A percentile compares a stretch with the other conserved stretches of the same genome.
Evolutionary conservation across 352 stramenopile genomes (phyloP).

Genomic region (Globisporangium acanthophoron): DNA sequence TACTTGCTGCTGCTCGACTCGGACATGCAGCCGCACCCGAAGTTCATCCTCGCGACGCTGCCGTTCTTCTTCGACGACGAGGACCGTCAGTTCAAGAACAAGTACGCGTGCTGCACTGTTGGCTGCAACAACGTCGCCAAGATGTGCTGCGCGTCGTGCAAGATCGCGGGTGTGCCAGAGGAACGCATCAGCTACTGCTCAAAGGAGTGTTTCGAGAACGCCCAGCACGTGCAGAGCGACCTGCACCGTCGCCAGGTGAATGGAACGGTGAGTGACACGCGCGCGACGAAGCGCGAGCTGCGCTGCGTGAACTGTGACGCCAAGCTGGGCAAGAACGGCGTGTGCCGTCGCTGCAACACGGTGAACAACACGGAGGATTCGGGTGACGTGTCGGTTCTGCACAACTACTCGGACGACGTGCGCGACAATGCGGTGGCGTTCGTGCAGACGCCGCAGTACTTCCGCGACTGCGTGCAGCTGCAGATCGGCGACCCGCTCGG

Average conservation of each 20-base stretch:
- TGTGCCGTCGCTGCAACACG: conserved; percentile 76
- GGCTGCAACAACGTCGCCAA: conserved; percentile 78
- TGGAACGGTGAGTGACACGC: conserved; percentile 68
- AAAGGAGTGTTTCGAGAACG: conserved; percentile 85
- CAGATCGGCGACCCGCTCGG: conserved; percentile 78
- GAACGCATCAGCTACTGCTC: conserved; percentile 83
- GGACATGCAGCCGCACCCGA: conserved; percentile 84
- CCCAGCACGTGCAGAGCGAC: conserved; percentile 69
- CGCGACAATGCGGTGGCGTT: conserved; percentile 75
- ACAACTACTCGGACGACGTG: conserved; percentile 81
- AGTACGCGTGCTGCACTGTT: conserved; percentile 68
- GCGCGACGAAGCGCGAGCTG: conserved; percentile 61
- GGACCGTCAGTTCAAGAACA: conserved; percentile 52
- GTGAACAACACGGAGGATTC: conserved; percentile 24
- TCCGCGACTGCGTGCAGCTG: conserved; percentile 78
- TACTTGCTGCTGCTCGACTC: conserved; percentile 80
- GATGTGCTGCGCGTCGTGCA: conserved; percentile 83
- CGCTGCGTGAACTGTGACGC: conserved; percentile 67
- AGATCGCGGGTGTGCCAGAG: conserved; percentile 79
- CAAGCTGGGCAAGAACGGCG: conserved; percentile 65
- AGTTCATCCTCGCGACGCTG: conserved; percentile 75
- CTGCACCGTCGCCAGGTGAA: conserved; percentile 82
- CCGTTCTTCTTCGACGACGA: conserved; percentile 87
- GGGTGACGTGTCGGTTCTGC: conserved; percentile 47
- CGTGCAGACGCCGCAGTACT: conserved; percentile 83